These are phyloP conservation scores for Naganishia friedmannii DNA, from an alignment of 768 basidiomycete genomes.

Conservation along the genomic window DNA sequence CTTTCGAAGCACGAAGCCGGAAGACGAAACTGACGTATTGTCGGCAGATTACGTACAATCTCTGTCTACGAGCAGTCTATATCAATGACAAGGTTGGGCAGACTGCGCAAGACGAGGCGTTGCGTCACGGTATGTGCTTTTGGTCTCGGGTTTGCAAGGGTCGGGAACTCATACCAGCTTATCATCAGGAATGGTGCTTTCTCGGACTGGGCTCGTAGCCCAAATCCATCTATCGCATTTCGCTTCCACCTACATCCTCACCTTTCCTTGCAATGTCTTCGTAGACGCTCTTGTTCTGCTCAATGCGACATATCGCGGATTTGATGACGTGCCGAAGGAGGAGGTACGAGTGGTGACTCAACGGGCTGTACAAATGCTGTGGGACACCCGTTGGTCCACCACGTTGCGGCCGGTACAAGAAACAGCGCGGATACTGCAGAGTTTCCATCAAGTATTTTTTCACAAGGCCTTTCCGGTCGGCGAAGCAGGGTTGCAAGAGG, in stretches of 20 bases:
- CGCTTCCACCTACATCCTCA: slow-evolving; percentile 6
- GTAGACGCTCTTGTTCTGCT: slow-evolving; percentile 7
- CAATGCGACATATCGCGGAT: slow-evolving; percentile 4
- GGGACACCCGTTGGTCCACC: slow-evolving; percentile 7
- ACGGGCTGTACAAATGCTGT: not conserved
- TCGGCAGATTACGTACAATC: not conserved
- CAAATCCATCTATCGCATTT: not conserved
- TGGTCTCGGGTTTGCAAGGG: too few relatives aligned
- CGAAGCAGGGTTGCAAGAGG: not conserved
- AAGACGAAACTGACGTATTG: not conserved
- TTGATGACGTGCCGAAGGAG: not conserved
- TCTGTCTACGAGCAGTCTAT: slow-evolving; percentile 1
- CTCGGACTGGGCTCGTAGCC: not conserved
- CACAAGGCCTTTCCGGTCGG: not conserved
- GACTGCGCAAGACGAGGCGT: not conserved
- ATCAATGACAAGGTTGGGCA: not conserved
- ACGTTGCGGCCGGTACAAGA: not conserved
- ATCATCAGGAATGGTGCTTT: slow-evolving; percentile 7
- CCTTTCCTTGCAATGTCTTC: slow-evolving; percentile 10
- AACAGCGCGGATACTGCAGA: slow-evolving; percentile 5
- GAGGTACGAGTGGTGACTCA: slow-evolving; percentile 9
- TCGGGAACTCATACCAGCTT: too few relatives aligned
- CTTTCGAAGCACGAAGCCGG: too few relatives aligned
- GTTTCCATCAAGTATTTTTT: not conserved
- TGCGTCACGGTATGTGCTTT: not conserved